Base-by-base conservation (phyloP, 768 basidiomycete genomes). In the Tulasnella sp. region DNA sequence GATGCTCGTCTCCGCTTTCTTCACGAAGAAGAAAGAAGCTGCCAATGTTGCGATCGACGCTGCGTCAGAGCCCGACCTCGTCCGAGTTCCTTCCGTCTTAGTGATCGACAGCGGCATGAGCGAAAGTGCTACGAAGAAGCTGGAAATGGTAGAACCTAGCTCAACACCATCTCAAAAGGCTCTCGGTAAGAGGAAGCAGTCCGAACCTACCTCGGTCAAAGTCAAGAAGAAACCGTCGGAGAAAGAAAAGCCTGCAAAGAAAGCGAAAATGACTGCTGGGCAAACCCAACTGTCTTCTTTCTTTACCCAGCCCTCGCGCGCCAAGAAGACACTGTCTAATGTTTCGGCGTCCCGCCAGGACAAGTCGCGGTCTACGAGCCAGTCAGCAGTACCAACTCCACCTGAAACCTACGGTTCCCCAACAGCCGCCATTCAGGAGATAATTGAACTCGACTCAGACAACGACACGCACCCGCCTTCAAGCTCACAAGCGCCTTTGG, bases 1-100 rank as follows among this genome's bases (percentile, higher is more conserved):
- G 80, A 90, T 83, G 64, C 81, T 88, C 36, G 82, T 98, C 17
- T 88, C 88, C 40, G 87, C 84, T 41, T 98, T 98, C 82, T 99
- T 98, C 76, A 85, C 84, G 7, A 80, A 80, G 59, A 78, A 75
- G 44, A 71, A 69, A 44, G 32, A 36, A 40, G 37, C 32, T 12
- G 62, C 26, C 34, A 16, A 12, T 32, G 36, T 12, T 9, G 12
- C 26, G 19, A 65, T 22, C 32, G 34, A n/a, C 22, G 35, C 5
- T 5, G 35, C 29, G 1, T 17, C 39, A n/a, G 26, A 62, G 69
- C 9, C 14, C 69, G 26, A 36, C 19, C 36, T 47, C 22, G 22
- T 14, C 17, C 34, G 26, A 39, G 26, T 32, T 22, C 29, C 42
- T 70, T 11, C 35, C 32, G 35, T 9, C 3, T 5, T 34, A 9